These are phyloP conservation scores for Amaranthus cruentus DNA, from an alignment of 148 eudicot genomes.

Conservation along the genomic window DNA sequence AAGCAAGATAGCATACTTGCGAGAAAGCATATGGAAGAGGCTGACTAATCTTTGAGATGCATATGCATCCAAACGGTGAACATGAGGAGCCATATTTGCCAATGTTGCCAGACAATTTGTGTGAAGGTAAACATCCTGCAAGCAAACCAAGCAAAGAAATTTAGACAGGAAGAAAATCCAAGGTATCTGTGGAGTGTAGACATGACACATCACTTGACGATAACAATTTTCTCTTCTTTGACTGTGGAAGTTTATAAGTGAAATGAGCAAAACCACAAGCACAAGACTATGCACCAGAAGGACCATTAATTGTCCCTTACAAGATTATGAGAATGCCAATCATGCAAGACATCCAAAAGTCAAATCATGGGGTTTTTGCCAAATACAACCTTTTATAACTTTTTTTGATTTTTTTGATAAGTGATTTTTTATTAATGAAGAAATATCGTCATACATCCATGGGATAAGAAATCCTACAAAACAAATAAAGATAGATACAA, in stretches of 20 bases:
- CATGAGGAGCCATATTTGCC: slow-evolving; percentile 99
- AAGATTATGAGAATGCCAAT: no score
- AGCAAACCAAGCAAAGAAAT: not conserved
- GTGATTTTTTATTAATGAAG: no score
- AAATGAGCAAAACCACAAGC: not conserved
- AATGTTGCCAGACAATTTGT: slow-evolving; percentile 90
- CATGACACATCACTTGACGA: not conserved
- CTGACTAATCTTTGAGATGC: slow-evolving; percentile 92
- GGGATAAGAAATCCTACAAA: no score
- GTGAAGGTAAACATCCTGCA: slow-evolving; percentile 96
- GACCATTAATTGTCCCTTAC: no score
- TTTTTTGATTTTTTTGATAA: no score
- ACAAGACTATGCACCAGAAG: not conserved
- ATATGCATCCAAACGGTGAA: slow-evolving; percentile 78
- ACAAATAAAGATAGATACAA: no score
- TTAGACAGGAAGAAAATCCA: slow-evolving; percentile 8
- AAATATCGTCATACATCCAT: no score
- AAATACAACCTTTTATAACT: no score
- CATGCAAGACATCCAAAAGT: no score
- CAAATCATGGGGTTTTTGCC: no score
- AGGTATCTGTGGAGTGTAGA: not conserved
- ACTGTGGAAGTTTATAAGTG: not conserved
- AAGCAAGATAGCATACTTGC: slow-evolving; percentile 56
- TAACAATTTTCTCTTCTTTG: not conserved
- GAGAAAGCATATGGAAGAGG: slow-evolving; percentile 86